Evolutionary conservation across 768 basidiomycete species (phyloP), one percentile per base, ranked within the genome.

Genomic region (Clitopilus passeckerianus): DNA sequence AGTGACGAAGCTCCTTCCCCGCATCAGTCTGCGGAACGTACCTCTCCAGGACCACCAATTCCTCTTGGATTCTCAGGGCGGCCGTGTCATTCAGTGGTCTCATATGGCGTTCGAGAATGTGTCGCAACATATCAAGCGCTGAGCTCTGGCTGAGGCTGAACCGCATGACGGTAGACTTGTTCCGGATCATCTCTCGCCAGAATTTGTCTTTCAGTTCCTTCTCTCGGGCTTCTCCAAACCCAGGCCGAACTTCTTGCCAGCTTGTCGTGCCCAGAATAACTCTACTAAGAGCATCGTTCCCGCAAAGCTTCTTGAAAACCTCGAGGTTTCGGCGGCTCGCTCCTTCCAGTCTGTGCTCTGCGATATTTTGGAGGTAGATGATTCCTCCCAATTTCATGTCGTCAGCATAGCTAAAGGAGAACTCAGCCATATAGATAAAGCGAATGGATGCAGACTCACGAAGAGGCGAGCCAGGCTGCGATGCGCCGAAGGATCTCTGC

Each of bases 111-210:
- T 75, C 57, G 57, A 76, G 61, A 46, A 70, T 59, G 0, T 64
- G 68, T 3, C 77, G 64, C 70, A 73, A 14, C 60, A 54, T 55
- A 63, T 64, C 5, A 59, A 60, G 59, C 5, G 60, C 64, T 16
- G 64, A 61, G 5, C 27, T 10, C 1, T 35, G 54, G 15, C 68
- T 70, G 50, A 70, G 68, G 24, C 60, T 57, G 57, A 77, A 75
- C 18, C 78, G 74, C 10, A 70, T 63, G 34, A 79, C 61, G 16
- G 56, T 57, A 1, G 79, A 77, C 15, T 77, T 77, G 62, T 72
- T 71, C 41, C 73, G 71, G 12, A 80, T 67, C 53, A 75, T 76
- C 34, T 72, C 67, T 59, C 76, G 76, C 73, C 80, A 80, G 65
- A 77, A 79, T 57, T 73, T 72, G 60, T 72, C 72, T 27, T 66